Conservation (phyloP, 176 grass and related monocot species). For the sorghum (Sorghum bicolor) region DNA sequence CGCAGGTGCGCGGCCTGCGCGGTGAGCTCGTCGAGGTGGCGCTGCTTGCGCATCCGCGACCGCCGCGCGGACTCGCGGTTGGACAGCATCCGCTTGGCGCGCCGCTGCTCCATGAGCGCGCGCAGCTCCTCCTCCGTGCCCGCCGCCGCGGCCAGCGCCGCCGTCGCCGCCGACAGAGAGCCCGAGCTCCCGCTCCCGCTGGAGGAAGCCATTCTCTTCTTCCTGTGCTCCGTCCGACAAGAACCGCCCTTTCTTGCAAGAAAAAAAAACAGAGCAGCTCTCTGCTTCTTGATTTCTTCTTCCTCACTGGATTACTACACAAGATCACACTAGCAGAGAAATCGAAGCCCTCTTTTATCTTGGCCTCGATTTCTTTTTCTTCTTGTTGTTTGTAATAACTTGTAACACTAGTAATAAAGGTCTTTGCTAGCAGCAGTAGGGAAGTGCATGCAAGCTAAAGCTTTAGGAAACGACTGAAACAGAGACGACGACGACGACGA, state of each 20-base stretch:
- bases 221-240: not conserved
- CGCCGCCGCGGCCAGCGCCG: conserved; percentile 26
- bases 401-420: not conserved
- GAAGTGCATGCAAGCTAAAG: conserved; percentile 33
- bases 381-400: not conserved
- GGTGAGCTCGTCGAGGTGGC: conserved; percentile 75
- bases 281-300: not conserved
- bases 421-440: conserved; percentile 3
- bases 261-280: not conserved
- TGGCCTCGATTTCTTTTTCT: not conserved
- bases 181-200: conserved; percentile 58
- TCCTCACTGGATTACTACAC: not conserved
- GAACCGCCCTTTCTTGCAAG: conserved; percentile 26
- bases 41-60: conserved; percentile 92
- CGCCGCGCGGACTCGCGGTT: conserved; percentile 88
- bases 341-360: not conserved
- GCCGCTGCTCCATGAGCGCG: conserved; percentile 61
- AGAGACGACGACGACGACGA: not conserved
- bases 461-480: not conserved
- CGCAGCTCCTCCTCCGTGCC: conserved; percentile 59
- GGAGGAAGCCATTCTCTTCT: conserved; percentile 70
- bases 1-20: conserved; percentile 64
- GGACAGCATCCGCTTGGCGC: conserved; percentile 81
- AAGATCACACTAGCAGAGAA: not conserved
- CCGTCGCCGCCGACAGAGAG: conserved; percentile 37